Base-by-base conservation (phyloP, 2,329 filamentous ascomycete genomes). In the Emergomyces pasteurianus region DNA sequence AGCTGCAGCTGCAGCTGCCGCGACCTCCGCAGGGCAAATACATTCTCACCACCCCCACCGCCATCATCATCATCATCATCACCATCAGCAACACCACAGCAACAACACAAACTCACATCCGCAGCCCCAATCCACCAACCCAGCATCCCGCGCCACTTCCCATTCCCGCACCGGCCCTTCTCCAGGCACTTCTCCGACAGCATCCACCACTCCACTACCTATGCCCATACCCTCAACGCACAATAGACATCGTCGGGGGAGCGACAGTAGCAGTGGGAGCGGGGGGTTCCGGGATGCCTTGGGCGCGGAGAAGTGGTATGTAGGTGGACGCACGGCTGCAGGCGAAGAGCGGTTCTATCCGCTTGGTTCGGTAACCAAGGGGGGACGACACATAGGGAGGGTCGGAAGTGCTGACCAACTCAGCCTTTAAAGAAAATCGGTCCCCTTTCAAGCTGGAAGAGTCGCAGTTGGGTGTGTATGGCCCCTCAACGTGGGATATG, bases 271-370 rank as follows among this genome's bases (percentile, higher is more conserved):
- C 23, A 77, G 71, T 53, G 75, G 76, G 21, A 78, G 75, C 1
- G 75, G 76, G 16, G 78, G 78, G 1, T 80, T 79, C 60, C 71
- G 77, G 8, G 78, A 80, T 67, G 74, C 76, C 0, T 62, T 79
- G 10, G 77, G 77, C 0, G 70, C 73, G 1, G 78, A 80, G 68
- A 80, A 79, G 64, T 80, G 78, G 78, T 80, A 79, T 67, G 77
- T 80, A 31, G 78, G 78, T 3, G 78, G 78, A 4, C 70, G 76
- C 42, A 79, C 75, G 26, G 72, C 75, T 12, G 71, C 67, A 18
- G 78, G 78, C 0, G 78, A 80, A 67, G 78, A 80, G 63, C 72
- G 76, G 56, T 79, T 79, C 60, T 79, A 80, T 61, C 72, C 75
- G 9, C 64, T 80, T 7, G 78, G 78, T 3, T 74, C 79, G 73